phyloP scores from a whole-genome alignment of 495 filamentous ascomycete species.

The Bacidia gigantensis region DNA sequence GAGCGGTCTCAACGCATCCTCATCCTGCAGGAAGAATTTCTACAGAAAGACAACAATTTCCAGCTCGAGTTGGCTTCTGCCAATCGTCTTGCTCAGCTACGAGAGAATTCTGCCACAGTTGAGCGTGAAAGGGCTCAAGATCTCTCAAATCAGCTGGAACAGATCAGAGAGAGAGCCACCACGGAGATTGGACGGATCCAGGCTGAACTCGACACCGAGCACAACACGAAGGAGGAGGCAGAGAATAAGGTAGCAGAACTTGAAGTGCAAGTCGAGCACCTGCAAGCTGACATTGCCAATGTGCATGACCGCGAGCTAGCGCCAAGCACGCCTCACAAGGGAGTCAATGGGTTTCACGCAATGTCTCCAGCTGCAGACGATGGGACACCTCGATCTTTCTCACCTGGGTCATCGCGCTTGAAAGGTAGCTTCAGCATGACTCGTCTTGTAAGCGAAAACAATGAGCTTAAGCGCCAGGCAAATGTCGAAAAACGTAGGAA shows the following conservation, averaged over 20 bases:
- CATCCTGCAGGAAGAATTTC: constrained; percentile 67
- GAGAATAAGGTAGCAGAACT: constrained; percentile 62
- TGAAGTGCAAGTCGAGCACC: constrained; percentile 54
- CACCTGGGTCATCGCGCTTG: constrained; percentile 41
- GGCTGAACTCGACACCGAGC: constrained; percentile 71
- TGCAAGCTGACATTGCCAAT: constrained; percentile 39
- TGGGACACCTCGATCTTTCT: constrained; percentile 39
- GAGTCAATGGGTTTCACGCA: constrained; percentile 35
- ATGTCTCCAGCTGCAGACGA: constrained; percentile 35
- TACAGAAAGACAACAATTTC: constrained; percentile 67
- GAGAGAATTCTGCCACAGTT: constrained; percentile 67
- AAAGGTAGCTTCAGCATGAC: constrained; percentile 49
- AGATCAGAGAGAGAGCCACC: constrained; percentile 65
- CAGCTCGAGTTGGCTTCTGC: constrained; percentile 67
- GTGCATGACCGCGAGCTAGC: constrained; percentile 37
- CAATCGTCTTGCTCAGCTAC: constrained; percentile 69
- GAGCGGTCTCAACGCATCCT: constrained; percentile 69
- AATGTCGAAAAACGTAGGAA: constrained; percentile 54
- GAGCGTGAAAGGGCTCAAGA: constrained; percentile 71
- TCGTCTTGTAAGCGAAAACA: constrained; percentile 54
- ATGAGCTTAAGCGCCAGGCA: constrained; percentile 43
- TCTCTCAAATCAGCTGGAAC: constrained; percentile 60
- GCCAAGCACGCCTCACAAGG: constrained; percentile 31
- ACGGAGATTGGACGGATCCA: constrained; percentile 65
- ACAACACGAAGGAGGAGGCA: constrained; percentile 51